Percentiles rank a stretch among this genome's conserved stretches.
phyloP scores from a whole-genome alignment of 192 early-diverging fungal species.

The Chytriomyces hyalinus region DNA sequence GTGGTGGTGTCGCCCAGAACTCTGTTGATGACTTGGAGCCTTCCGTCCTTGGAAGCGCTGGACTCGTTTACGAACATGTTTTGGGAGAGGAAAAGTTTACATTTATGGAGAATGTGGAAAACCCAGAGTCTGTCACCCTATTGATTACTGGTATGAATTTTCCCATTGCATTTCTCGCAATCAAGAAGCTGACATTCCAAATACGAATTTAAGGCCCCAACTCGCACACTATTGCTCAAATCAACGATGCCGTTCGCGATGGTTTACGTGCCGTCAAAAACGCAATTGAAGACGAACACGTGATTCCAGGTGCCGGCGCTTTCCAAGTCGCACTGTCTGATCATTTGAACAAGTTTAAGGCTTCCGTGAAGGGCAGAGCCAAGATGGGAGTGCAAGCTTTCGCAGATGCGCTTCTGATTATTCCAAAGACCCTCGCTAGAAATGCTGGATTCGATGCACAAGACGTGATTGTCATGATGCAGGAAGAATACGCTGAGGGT shows the following conservation, averaged over 20 bases:
- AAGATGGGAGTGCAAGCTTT: constrained; percentile 98
- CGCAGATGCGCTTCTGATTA: constrained; percentile 93
- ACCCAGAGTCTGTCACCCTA: constrained; percentile 87
- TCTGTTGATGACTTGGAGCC: constrained; percentile 94
- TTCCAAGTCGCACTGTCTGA: constrained; percentile 89
- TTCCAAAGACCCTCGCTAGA: constrained; percentile 94
- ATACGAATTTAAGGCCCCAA: constrained; percentile 70
- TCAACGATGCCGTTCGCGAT: constrained; percentile 97
- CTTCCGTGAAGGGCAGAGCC: constrained; percentile 86
- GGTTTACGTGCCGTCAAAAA: constrained; percentile 98
- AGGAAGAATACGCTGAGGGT: constrained; percentile 89
- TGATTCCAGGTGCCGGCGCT: constrained; percentile 94
- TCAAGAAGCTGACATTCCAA: too few species aligned
- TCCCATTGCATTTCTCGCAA: background rate
- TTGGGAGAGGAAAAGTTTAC: constrained; percentile 99
- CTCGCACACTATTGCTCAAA: constrained; percentile 88
- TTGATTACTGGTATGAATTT: constrained; percentile 80
- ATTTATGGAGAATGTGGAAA: constrained; percentile 94
- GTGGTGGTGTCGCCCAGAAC: constrained; percentile 95
- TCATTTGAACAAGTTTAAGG: constrained; percentile 88
- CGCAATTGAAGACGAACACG: constrained; percentile 87
- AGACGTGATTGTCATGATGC: constrained; percentile 91
- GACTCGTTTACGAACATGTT: constrained; percentile 93
- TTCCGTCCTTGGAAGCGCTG: constrained; percentile 86
- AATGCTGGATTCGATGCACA: constrained; percentile 97